These are phyloP conservation scores for Botryotinia calthae DNA, from an alignment of 2,329 filamentous ascomycete genomes.

Conservation along the genomic window DNA sequence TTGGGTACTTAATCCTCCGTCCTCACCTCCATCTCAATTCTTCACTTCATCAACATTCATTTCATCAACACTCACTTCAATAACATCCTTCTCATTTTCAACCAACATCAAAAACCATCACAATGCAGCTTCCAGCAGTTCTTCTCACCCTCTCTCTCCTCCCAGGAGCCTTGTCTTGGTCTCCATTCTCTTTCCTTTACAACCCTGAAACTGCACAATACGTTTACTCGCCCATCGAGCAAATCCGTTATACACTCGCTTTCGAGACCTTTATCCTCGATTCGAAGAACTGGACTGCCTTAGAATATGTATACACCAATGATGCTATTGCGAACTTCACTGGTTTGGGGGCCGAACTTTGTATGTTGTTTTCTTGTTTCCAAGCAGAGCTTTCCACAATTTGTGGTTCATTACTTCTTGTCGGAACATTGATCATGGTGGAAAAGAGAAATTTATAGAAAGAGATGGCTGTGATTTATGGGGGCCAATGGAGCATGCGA, in stretches of 20 bases:
- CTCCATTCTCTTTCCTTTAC: neutral
- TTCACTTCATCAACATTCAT: neutral
- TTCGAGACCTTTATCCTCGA: conserved; percentile 14
- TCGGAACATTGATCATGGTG: neutral
- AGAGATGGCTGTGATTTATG: neutral
- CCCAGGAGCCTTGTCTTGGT: conserved; percentile 1
- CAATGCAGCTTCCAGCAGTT: neutral
- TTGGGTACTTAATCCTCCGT: neutral
- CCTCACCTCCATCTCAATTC: neutral
- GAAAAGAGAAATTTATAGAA: neutral
- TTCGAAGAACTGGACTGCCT: conserved; percentile 7
- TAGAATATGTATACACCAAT: neutral
- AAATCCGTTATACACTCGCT: conserved; percentile 17
- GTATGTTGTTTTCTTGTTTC: neutral
- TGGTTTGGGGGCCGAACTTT: conserved; percentile 8
- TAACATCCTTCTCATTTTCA: neutral
- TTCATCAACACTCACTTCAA: neutral
- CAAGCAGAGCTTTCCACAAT: neutral
- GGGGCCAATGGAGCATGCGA: neutral
- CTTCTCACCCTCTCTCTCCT: neutral
- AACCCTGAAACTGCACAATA: neutral
- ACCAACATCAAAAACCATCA: neutral
- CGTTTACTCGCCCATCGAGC: conserved; percentile 9
- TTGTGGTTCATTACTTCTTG: accelerated
- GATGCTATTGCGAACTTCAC: conserved; percentile 18